Evolutionary conservation across 2,329 filamentous ascomycete genomes (phyloP), one percentile per base, ranked within the genome.

Genomic region (Penicillium sp.): DNA sequence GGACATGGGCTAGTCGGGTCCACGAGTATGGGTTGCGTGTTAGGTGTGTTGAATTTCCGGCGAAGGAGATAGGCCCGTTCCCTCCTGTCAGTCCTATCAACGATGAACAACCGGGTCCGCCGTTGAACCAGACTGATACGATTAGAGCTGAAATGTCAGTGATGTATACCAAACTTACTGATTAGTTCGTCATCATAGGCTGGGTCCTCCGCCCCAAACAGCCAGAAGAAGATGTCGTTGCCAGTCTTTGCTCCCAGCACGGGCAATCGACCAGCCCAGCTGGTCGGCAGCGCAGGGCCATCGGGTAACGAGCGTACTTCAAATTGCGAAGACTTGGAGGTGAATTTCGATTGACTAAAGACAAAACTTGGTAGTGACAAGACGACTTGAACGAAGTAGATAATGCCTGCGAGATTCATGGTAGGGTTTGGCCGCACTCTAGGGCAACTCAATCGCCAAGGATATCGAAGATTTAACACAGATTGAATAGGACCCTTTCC

Each of bases 221-320:
- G 55, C 70, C 70, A 73, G 44, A 73, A 74, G 49, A 74, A 74
- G 15, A 72, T 53, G 10, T 64, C 53, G 42, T 70, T 71, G 15
- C 65, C 69, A 10, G 57, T 38, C 12, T 61, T 46, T 7, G 53
- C 53, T 6, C 60, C 63, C 3, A 68, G 69, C 23, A 72, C 61
- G 18, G 63, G 59, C 33, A 73, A 51, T 28, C 65, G 63, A 23
- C 70, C 69, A 53, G 71, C 67, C 70, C 68, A 72, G 52, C 65
- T 73, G 26, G 56, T 38, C 46, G 66, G 66, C 28, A 72, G 48
- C 23, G 54, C 24, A 18, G 65, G 63, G 45, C 56, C 57, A 42
- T 63, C 63, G 13, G 69, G 70, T 29, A 73, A 52, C 7, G 59
- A 61, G 34, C 52, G 58, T 31, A 73, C 65, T 53, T 65, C 42